Conservation (phyloP, 345 rosid species). For the Citrus australasica region DNA sequence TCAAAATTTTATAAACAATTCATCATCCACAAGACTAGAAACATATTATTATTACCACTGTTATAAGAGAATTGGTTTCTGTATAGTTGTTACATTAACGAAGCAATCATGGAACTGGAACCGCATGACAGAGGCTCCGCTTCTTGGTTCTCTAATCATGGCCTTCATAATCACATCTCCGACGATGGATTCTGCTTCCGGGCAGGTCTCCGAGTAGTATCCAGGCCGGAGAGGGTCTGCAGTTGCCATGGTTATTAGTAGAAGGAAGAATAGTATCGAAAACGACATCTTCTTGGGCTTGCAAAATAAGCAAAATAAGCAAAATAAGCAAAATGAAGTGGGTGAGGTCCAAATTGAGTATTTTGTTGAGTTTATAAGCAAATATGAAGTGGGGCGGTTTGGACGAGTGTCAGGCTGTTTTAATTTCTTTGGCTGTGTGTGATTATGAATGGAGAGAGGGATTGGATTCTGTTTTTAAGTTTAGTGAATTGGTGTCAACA, state of each 20-base stretch:
- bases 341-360: background rate
- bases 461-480: background rate
- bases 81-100: constrained; percentile 48
- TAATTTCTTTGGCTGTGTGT: constrained; percentile 8
- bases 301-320: background rate
- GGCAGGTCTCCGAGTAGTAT: constrained; percentile 69
- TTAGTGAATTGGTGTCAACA: background rate
- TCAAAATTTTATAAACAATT: background rate
- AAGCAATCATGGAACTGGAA: constrained; percentile 96
- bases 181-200: constrained; percentile 66
- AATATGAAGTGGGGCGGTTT: background rate
- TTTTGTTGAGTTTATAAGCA: background rate
- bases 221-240: constrained; percentile 48
- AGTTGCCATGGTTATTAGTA: constrained; percentile 21
- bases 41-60: too few species aligned
- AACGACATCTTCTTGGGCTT: constrained; percentile 10
- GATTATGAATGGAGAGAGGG: background rate
- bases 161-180: constrained; percentile 57
- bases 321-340: background rate
- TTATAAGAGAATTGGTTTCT: too few species aligned
- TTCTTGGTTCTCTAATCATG: constrained; percentile 64
- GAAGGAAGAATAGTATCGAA: constrained; percentile 19
- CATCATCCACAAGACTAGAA: too few species aligned
- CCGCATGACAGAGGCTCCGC: constrained; percentile 92
- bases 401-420: background rate